A percentile compares a stretch with the other conserved stretches of the same genome.
Conservation (phyloP, 768 basidiomycete species). For the Candolleomyces eurysporus region DNA sequence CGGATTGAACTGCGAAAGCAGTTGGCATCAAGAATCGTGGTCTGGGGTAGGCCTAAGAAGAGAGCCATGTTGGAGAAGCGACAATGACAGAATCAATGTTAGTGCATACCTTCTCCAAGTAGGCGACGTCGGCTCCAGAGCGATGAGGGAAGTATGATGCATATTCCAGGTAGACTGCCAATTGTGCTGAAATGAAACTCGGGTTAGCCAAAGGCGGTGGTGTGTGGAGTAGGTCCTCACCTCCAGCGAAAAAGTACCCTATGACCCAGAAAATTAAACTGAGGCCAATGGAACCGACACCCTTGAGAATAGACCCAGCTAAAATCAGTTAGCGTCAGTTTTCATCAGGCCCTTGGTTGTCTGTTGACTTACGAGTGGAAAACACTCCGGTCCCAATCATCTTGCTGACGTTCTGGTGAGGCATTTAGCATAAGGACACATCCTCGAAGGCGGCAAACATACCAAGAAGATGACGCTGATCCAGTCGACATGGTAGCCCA, state of each 20-base stretch:
- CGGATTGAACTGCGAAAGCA: constrained; percentile 40
- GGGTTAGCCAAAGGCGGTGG: not conserved
- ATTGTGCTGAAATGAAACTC: constrained; percentile 20
- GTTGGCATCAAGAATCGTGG: constrained; percentile 43
- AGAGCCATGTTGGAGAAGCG: no score
- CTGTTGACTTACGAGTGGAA: constrained; percentile 22
- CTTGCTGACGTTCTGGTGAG: constrained; percentile 28
- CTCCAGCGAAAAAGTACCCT: constrained; percentile 33
- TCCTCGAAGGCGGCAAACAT: not conserved
- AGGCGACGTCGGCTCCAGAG: constrained; percentile 49
- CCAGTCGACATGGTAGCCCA: constrained; percentile 33
- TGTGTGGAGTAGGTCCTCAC: constrained; percentile 14
- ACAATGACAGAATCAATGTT: not conserved
- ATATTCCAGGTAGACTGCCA: constrained; percentile 43
- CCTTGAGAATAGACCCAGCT: constrained; percentile 36
- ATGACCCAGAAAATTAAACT: constrained; percentile 42
- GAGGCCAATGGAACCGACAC: constrained; percentile 36
- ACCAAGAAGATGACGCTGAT: constrained; percentile 26
- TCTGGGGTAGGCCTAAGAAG: constrained; percentile 36
- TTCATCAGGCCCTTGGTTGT: not conserved
- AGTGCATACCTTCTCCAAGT: constrained; percentile 37
- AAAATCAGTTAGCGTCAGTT: not conserved
- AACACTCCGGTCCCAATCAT: constrained; percentile 41
- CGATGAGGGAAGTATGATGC: constrained; percentile 47
- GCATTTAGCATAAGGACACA: not conserved